Percentiles rank a stretch among this genome's conserved stretches.
Evolutionary conservation across 1,284 basidiomycete genomes (phyloP).

Genomic region (Mycosarcoma mackinlayi): DNA sequence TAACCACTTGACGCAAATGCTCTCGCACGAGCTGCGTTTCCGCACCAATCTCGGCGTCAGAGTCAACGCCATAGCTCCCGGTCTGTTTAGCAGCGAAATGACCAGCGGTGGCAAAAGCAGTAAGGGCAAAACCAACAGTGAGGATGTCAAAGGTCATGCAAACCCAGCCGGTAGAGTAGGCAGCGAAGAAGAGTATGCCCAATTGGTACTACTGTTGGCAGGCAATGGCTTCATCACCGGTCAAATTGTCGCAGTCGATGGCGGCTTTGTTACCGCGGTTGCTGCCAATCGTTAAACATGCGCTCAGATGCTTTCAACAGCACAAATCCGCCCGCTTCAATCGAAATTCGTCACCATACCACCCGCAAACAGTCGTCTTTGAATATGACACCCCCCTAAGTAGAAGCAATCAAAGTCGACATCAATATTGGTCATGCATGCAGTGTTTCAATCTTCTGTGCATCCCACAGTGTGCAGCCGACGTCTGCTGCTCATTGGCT

Average conservation of each 20-base stretch:
- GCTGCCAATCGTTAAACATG: constrained; percentile 22
- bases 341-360: too few species aligned
- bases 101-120: constrained; percentile 29
- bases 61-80: constrained; percentile 60
- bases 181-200: constrained; percentile 48
- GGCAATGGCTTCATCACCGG: constrained; percentile 54
- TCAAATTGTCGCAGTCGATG: constrained; percentile 54
- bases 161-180: constrained; percentile 58
- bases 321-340: too few species aligned
- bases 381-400: too few species aligned
- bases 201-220: constrained; percentile 49
- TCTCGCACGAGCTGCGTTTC: constrained; percentile 55
- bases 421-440: too few species aligned
- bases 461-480: too few species aligned
- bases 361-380: too few species aligned
- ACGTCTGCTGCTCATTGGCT: too few species aligned
- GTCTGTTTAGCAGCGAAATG: constrained; percentile 58
- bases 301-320: neutral
- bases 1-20: constrained; percentile 57
- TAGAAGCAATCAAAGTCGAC: too few species aligned
- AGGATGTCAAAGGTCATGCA: constrained; percentile 25
- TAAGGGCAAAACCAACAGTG: constrained; percentile 27
- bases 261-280: constrained; percentile 53
- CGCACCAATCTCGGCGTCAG: constrained; percentile 26
- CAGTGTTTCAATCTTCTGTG: too few species aligned